phyloP scores from a whole-genome alignment of 1,139 yeast genomes.

The Geotrichum siamense region DNA sequence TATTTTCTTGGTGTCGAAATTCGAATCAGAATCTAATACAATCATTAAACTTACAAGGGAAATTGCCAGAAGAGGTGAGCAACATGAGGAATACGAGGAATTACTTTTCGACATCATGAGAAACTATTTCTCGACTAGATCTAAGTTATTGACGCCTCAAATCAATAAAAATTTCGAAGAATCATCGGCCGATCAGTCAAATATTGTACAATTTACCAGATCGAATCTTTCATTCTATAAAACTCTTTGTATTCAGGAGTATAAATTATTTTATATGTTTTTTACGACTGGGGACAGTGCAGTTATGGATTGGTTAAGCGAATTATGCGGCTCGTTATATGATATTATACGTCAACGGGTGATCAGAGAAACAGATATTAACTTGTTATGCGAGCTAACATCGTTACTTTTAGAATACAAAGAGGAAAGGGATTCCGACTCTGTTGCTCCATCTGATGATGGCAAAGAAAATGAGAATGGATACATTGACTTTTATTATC shows the following conservation, averaged over 20 bases:
- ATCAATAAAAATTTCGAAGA: slow-evolving; percentile 33
- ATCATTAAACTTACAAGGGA: slow-evolving; percentile 46
- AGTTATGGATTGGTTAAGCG: slow-evolving; percentile 51
- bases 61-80: slow-evolving; percentile 44
- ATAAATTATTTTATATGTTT: slow-evolving; percentile 47
- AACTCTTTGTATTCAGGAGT: slow-evolving; percentile 57
- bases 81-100: slow-evolving; percentile 56
- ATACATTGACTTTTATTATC: slow-evolving; percentile 44
- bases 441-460: slow-evolving; percentile 1
- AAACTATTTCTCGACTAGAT: slow-evolving; percentile 54
- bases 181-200: slow-evolving; percentile 22
- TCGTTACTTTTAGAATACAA: slow-evolving; percentile 64
- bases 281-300: slow-evolving; percentile 38
- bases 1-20: slow-evolving; percentile 57
- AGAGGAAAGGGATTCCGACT: slow-evolving; percentile 43
- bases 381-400: slow-evolving; percentile 65
- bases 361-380: slow-evolving; percentile 61
- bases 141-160: slow-evolving; percentile 41
- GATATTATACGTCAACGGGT: slow-evolving; percentile 60
- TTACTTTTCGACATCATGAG: slow-evolving; percentile 58
- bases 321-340: slow-evolving; percentile 67
- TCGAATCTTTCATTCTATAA: slow-evolving; percentile 35
- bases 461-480: slow-evolving; percentile 21
- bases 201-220: slow-evolving; percentile 29
- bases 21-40: slow-evolving; percentile 40